Percentiles rank a stretch among this genome's conserved stretches.
phyloP scores from a whole-genome alignment of 2,329 filamentous ascomycete species.

The Monilinia aucupariae region DNA sequence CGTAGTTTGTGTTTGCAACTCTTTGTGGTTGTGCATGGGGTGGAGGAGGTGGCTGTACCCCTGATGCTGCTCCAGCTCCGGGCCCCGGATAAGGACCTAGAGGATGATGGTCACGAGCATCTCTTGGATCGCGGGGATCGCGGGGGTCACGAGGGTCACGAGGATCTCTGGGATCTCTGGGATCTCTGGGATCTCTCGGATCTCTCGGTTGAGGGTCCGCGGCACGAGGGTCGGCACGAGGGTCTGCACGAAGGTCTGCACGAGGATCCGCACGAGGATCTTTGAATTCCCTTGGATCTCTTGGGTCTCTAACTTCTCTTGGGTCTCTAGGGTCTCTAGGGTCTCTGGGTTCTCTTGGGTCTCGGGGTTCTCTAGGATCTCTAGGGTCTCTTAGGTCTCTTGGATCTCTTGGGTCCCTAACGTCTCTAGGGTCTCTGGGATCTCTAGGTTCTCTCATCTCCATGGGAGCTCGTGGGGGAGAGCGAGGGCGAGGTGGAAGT shows the following conservation, averaged over 20 bases:
- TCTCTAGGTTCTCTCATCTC: slow-evolving; percentile 6
- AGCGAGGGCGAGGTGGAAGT: slow-evolving; percentile 51
- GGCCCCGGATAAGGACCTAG: slow-evolving; percentile 32
- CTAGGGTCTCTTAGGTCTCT: background rate
- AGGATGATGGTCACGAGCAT: slow-evolving; percentile 26
- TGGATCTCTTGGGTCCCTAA: slow-evolving; percentile 36
- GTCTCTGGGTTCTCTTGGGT: slow-evolving; percentile 3
- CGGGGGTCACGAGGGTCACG: slow-evolving; percentile 10
- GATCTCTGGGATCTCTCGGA: slow-evolving; percentile 18
- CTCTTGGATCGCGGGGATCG: slow-evolving; percentile 8
- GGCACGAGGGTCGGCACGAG: slow-evolving; percentile 17
- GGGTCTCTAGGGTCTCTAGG: background rate
- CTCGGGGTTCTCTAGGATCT: slow-evolving; percentile 2
- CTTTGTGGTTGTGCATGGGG: slow-evolving; percentile 39
- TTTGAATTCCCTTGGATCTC: slow-evolving; percentile 1
- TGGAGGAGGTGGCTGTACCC: slow-evolving; percentile 38
- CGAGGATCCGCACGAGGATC: slow-evolving; percentile 1
- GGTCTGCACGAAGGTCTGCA: slow-evolving; percentile 21
- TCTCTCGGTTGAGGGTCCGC: slow-evolving; percentile 31
- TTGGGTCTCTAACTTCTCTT: background rate
- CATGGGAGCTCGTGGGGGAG: slow-evolving; percentile 39
- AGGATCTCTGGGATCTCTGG: background rate
- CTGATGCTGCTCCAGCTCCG: slow-evolving; percentile 17
- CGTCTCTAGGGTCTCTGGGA: slow-evolving; percentile 1
- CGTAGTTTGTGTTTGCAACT: slow-evolving; percentile 55